phyloP scores from a whole-genome alignment of 257 asterid genomes.

The Salvia hispanica region DNA sequence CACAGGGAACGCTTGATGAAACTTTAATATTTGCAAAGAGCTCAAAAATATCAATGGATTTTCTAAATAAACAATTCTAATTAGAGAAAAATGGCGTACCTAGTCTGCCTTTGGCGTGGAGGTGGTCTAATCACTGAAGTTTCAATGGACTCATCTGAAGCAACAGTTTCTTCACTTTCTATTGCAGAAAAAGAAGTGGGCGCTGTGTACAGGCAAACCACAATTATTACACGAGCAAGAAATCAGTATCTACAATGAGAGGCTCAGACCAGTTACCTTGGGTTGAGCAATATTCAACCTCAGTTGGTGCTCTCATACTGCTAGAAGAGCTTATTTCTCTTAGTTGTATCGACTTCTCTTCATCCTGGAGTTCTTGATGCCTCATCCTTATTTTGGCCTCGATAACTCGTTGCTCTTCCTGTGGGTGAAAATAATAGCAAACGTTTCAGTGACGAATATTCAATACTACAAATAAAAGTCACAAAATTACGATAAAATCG shows the following conservation, averaged over 20 bases:
- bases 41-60: background rate
- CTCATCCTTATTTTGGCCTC: constrained; percentile 99
- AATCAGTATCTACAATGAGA: background rate
- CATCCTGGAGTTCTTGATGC: constrained; percentile 89
- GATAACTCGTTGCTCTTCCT: constrained; percentile 98
- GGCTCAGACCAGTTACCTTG: constrained; percentile 51
- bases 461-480: constrained; percentile 7
- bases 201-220: constrained; percentile 42
- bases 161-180: constrained; percentile 60
- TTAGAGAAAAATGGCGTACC: constrained; percentile 43
- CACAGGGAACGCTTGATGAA: background rate
- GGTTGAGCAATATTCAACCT: constrained; percentile 61
- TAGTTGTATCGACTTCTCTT: constrained; percentile 61
- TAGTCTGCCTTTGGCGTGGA: constrained; percentile 63
- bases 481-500: constrained; percentile 16
- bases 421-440: constrained; percentile 23
- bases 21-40: background rate
- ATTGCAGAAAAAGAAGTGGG: constrained; percentile 63
- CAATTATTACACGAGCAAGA: constrained; percentile 18
- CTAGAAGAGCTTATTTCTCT: constrained; percentile 65
- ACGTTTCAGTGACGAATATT: constrained; percentile 15
- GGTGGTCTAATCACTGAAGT: constrained; percentile 46
- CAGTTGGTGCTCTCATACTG: constrained; percentile 55
- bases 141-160: constrained; percentile 51
- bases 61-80: constrained; percentile 20